Evolutionary conservation across 306 rosid species (phyloP), one percentile per base, ranked within the genome.

Genomic region (Glycine latifolia): DNA sequence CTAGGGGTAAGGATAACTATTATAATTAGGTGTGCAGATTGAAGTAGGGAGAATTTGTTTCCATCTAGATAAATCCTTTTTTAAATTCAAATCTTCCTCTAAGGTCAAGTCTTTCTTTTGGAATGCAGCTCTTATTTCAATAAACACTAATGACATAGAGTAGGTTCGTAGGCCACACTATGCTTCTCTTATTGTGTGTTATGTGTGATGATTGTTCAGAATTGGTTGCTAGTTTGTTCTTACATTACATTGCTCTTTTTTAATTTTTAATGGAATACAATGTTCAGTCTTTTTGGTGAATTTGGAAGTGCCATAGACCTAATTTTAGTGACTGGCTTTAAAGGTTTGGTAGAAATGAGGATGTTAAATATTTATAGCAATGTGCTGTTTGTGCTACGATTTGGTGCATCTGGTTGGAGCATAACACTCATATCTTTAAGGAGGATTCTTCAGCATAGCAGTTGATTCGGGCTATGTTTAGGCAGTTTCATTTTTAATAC

Each of bases 401-500:
- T 60, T 75, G 35, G 49, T 53, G 75, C 69, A 73, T 55, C 8
- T 68, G 77, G 71, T 48, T 47, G 77, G 73, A 49, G 7, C 50
- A 50, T 70, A 17, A 41, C 72, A 50, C 47, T 81, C 58, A 26
- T 26, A 37, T 66, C 49, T 66, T 66, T 67, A 50, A 15, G 43
- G 63, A 77, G 37, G 41, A 26, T 26, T 26, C 31, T 26, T 26
- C 31, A 26, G 31, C 31, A 26, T 26, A 26, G 31, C 31, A 35
- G 26, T 70, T 50, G 7, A 65, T 50, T 9, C 4, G 14, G 53
- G 65, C 58, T 63, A 10, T 4, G 16, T 31, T 63, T 77, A 33
- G 81, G 41, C 62, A 78, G 67, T 66, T 77, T n/a, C 35, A 5
- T 78, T 71, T 63, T 70, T 20, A 83, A 44, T 56, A 55, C 17